These are phyloP conservation scores for Hypholoma sublateritium DNA, from an alignment of 768 basidiomycete species.

Conservation along the genomic window DNA sequence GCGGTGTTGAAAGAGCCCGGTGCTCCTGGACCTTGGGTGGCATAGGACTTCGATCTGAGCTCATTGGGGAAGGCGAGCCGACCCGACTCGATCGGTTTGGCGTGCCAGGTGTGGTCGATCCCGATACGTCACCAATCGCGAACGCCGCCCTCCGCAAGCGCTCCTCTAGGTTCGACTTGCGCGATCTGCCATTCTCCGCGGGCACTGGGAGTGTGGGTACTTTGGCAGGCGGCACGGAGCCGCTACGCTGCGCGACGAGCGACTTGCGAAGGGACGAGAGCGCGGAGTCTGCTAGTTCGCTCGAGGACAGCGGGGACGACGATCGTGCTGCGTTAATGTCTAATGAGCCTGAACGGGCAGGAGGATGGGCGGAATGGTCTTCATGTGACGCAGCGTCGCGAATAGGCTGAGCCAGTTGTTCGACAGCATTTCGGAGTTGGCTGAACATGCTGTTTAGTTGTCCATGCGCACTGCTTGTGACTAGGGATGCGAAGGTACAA, in stretches of 20 bases:
- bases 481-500: neutral
- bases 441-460: conserved; percentile 57
- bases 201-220: conserved; percentile 12
- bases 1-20: conserved; percentile 43
- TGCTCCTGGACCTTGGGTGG: conserved; percentile 18
- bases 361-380: conserved; percentile 9
- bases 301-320: conserved; percentile 41
- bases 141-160: conserved; percentile 67
- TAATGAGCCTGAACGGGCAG: conserved; percentile 36
- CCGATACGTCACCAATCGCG: conserved; percentile 55
- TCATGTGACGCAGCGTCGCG: conserved; percentile 26
- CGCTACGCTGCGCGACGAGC: conserved; percentile 42
- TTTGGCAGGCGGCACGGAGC: conserved; percentile 28
- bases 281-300: conserved; percentile 61
- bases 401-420: conserved; percentile 57
- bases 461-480: neutral
- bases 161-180: conserved; percentile 72
- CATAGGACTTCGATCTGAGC: conserved; percentile 11
- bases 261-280: conserved; percentile 65
- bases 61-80: conserved; percentile 37
- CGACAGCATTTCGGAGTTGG: conserved; percentile 72
- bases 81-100: conserved; percentile 14
- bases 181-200: conserved; percentile 14
- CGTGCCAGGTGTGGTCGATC: conserved; percentile 13
- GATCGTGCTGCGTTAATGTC: conserved; percentile 23